A percentile compares a stretch with the other conserved stretches of the same genome.
phyloP scores from a whole-genome alignment of 441 rosid genomes.

The Metrosideros polymorpha region DNA sequence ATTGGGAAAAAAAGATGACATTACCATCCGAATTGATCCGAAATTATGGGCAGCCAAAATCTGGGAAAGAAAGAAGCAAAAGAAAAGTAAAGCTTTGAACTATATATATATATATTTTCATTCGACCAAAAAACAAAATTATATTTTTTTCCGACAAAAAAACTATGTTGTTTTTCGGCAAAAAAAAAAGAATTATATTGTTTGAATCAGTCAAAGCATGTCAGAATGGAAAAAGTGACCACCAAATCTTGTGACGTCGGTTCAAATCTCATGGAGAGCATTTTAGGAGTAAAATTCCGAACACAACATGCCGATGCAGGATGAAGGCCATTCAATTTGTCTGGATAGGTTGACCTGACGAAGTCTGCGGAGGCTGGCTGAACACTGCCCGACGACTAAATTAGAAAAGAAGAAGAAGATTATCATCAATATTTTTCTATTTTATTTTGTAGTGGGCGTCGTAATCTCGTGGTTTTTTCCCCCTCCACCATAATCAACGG shows the following conservation, averaged over 20 bases:
- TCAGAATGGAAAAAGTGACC: not conserved
- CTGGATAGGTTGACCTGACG: not conserved
- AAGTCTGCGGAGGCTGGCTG: not conserved
- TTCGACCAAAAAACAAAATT: no score
- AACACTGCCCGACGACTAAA: rapidly evolving
- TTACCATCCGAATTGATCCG: not conserved
- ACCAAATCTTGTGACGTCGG: not conserved
- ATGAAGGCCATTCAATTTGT: not conserved
- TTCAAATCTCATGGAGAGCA: not conserved
- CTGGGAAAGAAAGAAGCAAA: not conserved
- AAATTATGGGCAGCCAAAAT: not conserved
- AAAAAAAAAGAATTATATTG: not conserved
- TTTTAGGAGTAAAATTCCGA: not conserved
- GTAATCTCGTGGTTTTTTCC: not conserved
- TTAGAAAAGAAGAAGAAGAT: not conserved
- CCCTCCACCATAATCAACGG: not conserved
- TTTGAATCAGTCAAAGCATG: not conserved
- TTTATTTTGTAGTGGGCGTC: not conserved
- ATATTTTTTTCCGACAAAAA: no score
- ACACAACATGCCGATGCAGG: no score
- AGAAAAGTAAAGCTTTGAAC: not conserved
- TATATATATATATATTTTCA: no score
- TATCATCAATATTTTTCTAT: not conserved
- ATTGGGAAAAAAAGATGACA: not conserved
- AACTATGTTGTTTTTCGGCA: no score